These are phyloP conservation scores for Tricholoma flavovirens DNA, from an alignment of 768 basidiomycete genomes.

Conservation along the genomic window DNA sequence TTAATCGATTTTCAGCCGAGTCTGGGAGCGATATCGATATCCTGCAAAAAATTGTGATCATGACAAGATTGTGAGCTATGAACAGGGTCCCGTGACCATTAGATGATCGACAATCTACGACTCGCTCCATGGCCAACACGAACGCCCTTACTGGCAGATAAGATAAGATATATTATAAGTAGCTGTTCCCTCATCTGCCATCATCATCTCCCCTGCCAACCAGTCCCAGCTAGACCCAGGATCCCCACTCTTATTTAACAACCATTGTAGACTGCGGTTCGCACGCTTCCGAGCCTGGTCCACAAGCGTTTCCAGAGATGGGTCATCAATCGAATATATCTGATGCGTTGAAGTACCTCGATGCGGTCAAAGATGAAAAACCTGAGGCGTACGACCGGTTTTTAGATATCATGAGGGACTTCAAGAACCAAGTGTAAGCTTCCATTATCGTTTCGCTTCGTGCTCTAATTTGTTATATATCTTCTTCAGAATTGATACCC, in stretches of 20 bases:
- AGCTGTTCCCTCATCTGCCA: conserved; percentile 1
- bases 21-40: no score
- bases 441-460: conserved; percentile 10
- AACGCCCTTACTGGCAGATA: no score
- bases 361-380: conserved; percentile 87
- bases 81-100: no score
- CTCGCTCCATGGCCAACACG: no score
- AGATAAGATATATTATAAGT: no score
- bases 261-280: background rate
- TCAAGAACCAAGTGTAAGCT: conserved; percentile 89
- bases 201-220: background rate
- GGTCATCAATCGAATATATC: conserved; percentile 80
- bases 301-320: conserved; percentile 32
- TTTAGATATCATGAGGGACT: conserved; percentile 98
- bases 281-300: conserved; percentile 24
- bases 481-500: conserved; percentile 81
- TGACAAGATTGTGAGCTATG: no score
- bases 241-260: background rate
- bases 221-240: background rate
- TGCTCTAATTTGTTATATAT: conserved; percentile 10
- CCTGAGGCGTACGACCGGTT: conserved; percentile 95
- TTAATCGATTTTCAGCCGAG: no score
- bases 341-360: conserved; percentile 89
- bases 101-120: no score
- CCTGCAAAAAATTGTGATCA: no score